Evolutionary conservation across 495 filamentous ascomycete genomes (phyloP).

Genomic region (Opeltia flavorubescens): DNA sequence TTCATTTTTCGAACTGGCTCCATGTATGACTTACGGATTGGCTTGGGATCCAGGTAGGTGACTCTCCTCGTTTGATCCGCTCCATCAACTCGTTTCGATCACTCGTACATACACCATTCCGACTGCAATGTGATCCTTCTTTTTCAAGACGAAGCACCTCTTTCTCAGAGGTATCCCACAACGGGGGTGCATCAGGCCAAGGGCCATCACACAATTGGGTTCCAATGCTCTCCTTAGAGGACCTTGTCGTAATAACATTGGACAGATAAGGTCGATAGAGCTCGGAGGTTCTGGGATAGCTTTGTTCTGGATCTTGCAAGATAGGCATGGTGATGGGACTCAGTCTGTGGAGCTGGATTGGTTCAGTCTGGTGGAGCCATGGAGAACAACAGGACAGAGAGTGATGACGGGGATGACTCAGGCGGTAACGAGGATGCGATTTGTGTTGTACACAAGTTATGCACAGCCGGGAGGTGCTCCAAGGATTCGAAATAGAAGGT

Average conservation of each 20-base stretch:
- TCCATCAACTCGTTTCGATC: conserved; percentile 72
- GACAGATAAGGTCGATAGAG: conserved; percentile 8
- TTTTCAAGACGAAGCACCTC: neutral
- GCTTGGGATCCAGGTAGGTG: conserved; percentile 58
- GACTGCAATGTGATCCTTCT: neutral
- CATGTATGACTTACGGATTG: conserved; percentile 38
- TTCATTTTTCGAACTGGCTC: neutral
- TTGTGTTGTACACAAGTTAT: conserved; percentile 1
- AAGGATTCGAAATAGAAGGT: neutral
- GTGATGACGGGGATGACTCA: neutral
- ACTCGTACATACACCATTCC: conserved; percentile 16
- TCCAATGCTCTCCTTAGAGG: conserved; percentile 37
- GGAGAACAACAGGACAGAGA: neutral
- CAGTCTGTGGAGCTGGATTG: neutral
- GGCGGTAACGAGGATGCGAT: neutral
- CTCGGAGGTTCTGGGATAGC: conserved; percentile 7
- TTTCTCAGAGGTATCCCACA: neutral
- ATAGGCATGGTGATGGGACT: conserved; percentile 37
- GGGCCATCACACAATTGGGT: conserved; percentile 45
- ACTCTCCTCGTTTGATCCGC: conserved; percentile 67
- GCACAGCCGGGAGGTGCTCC: neutral
- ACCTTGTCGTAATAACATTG: conserved; percentile 16
- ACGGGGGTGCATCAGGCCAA: conserved; percentile 25
- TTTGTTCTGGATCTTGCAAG: conserved; percentile 30
- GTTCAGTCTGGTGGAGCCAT: neutral